A percentile compares a stretch with the other conserved stretches of the same genome.
Conservation (phyloP, 306 rosid genomes). For the Boehmeria nivea region DNA sequence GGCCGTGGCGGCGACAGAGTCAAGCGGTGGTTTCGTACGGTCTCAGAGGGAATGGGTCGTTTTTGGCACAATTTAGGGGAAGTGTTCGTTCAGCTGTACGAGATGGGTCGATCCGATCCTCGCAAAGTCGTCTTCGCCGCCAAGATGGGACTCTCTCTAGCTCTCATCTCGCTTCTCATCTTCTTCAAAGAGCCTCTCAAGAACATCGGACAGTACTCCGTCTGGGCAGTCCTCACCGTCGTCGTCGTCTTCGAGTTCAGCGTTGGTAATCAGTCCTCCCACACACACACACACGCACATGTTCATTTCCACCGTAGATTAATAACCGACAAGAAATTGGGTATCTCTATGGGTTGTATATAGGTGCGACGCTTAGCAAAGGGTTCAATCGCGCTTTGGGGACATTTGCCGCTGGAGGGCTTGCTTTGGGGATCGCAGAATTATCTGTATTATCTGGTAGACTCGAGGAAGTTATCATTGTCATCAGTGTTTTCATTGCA, state of each 20-base stretch:
- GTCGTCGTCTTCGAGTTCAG: slow-evolving; percentile 75
- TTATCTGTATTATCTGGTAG: slow-evolving; percentile 29
- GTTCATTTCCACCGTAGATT: too few species aligned
- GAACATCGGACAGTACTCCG: slow-evolving; percentile 38
- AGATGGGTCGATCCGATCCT: slow-evolving; percentile 66
- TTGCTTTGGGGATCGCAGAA: slow-evolving; percentile 53
- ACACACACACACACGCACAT: too few species aligned
- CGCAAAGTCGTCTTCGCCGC: slow-evolving; percentile 47
- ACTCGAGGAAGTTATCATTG: slow-evolving; percentile 40
- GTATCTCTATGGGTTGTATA: not conserved
- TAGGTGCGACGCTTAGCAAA: slow-evolving; percentile 69
- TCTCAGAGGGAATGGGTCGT: slow-evolving; percentile 34
- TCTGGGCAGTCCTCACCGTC: slow-evolving; percentile 75
- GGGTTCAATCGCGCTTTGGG: slow-evolving; percentile 80
- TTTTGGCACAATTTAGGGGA: slow-evolving; percentile 17
- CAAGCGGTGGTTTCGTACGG: slow-evolving; percentile 24
- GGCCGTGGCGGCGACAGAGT: slow-evolving; percentile 9
- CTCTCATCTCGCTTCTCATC: slow-evolving; percentile 48
- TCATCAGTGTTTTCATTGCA: slow-evolving; percentile 49
- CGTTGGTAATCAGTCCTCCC: slow-evolving; percentile 37
- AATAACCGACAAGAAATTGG: too few species aligned
- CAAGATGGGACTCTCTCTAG: slow-evolving; percentile 53
- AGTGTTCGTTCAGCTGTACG: slow-evolving; percentile 19
- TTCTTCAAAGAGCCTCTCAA: slow-evolving; percentile 42
- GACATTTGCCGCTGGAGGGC: slow-evolving; percentile 63